Percentiles rank a stretch among this genome's conserved stretches.
Conservation (phyloP, 495 filamentous ascomycete genomes). For the Parmelia sp. region DNA sequence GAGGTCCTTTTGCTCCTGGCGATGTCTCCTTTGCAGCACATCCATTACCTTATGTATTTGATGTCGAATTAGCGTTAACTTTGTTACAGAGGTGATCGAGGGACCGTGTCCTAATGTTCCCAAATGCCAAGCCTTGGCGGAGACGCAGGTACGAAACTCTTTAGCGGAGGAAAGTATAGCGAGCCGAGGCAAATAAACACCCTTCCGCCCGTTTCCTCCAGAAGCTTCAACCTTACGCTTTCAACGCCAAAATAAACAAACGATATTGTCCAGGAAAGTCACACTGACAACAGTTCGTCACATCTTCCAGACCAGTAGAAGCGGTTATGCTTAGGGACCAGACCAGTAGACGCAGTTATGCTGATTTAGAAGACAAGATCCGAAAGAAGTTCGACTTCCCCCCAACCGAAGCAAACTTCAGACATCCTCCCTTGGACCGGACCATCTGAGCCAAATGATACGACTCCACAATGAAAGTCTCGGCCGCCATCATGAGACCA, state of each 20-base stretch:
- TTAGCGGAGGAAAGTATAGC: not conserved
- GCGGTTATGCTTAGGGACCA: not conserved
- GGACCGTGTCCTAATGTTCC: not conserved
- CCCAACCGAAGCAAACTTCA: not conserved
- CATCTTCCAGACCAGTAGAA: not conserved
- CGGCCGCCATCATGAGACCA: not conserved
- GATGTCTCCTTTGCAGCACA: slow-evolving; percentile 68
- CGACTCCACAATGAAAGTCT: slow-evolving; percentile 4
- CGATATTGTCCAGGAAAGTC: no score
- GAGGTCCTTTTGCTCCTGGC: slow-evolving; percentile 83
- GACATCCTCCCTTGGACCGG: slow-evolving; percentile 8
- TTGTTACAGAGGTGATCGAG: no score
- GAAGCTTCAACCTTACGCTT: no score
- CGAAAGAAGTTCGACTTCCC: not conserved
- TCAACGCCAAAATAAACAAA: no score
- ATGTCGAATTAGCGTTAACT: no score
- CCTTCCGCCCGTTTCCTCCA: not conserved
- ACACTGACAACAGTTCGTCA: no score
- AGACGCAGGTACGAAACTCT: not conserved
- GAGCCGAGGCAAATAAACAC: not conserved
- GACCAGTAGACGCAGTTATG: not conserved
- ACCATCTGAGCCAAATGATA: not conserved
- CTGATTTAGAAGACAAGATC: not conserved
- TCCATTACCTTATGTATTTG: no score
- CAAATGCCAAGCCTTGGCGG: not conserved